phyloP scores from a whole-genome alignment of 495 filamentous ascomycete genomes.

The Aspergillus kassunensis region DNA sequence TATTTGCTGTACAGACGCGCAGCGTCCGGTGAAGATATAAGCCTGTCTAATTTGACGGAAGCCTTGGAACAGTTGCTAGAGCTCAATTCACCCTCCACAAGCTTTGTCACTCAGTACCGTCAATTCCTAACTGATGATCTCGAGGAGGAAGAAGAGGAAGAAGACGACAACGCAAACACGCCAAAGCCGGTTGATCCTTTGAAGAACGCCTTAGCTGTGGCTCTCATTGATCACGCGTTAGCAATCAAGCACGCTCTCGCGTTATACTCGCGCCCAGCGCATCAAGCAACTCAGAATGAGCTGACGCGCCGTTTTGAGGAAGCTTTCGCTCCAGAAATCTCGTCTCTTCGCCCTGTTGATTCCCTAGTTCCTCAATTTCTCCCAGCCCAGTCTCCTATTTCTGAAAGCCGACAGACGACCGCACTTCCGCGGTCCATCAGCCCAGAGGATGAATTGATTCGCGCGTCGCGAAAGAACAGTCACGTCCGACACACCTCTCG shows the following conservation, averaged over 20 bases:
- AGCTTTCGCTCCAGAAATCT: constrained; percentile 47
- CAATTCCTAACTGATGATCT: constrained; percentile 57
- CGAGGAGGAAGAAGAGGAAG: constrained; percentile 37
- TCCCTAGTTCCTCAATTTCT: constrained; percentile 23
- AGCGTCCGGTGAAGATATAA: constrained; percentile 66
- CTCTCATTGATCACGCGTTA: constrained; percentile 84
- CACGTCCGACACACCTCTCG: constrained; percentile 30
- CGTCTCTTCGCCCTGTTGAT: constrained; percentile 27
- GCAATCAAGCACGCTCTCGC: constrained; percentile 78
- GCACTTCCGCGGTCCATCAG: constrained; percentile 30
- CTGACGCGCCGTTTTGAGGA: constrained; percentile 46
- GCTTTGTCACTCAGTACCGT: constrained; percentile 69
- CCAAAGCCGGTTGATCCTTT: constrained; percentile 54
- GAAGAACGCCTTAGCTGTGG: constrained; percentile 79
- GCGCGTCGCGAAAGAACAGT: constrained; percentile 30
- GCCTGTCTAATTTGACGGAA: constrained; percentile 63
- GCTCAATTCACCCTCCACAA: constrained; percentile 55
- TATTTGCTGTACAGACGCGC: constrained; percentile 67
- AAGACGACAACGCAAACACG: constrained; percentile 23
- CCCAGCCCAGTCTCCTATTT: constrained; percentile 23
- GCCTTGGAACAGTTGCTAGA: constrained; percentile 71
- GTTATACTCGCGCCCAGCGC: constrained; percentile 57
- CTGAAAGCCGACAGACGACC: constrained; percentile 24
- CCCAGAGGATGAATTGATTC: constrained; percentile 38
- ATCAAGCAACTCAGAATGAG: constrained; percentile 55